These are phyloP conservation scores for Curvularia lunata DNA, from an alignment of 2,329 filamentous ascomycete genomes.

Conservation along the genomic window DNA sequence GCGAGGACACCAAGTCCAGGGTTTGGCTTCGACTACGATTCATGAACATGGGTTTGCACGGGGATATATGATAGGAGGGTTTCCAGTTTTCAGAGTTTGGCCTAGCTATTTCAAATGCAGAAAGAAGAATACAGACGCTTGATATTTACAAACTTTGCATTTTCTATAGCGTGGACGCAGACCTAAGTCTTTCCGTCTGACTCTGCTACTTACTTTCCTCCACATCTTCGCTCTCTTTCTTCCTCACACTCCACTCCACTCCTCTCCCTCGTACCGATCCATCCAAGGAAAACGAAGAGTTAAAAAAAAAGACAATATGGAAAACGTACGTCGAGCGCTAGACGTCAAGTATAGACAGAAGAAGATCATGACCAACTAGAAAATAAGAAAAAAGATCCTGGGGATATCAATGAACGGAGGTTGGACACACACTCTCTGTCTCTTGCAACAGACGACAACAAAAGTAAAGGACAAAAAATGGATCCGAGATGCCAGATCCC, in stretches of 20 bases:
- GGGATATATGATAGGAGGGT: too few species aligned
- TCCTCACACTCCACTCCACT: conserved; percentile 1
- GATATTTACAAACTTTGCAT: too few species aligned
- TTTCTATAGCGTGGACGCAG: too few species aligned
- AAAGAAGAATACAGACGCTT: too few species aligned
- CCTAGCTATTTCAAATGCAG: too few species aligned
- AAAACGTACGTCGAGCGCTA: conserved; percentile 11
- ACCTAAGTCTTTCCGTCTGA: too few species aligned
- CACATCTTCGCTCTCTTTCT: background rate
- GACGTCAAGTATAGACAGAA: conserved; percentile 3
- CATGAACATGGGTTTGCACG: too few species aligned
- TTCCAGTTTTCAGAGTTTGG: too few species aligned
- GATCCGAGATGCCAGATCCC: conserved; percentile 19
- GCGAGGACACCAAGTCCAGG: too few species aligned
- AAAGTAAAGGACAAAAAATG: conserved; percentile 4
- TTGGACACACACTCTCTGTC: background rate
- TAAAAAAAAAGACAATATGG: conserved; percentile 4
- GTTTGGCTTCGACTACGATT: too few species aligned
- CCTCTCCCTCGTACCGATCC: conserved; percentile 7
- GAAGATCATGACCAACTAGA: background rate
- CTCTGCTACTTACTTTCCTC: background rate
- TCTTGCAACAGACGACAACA: background rate
- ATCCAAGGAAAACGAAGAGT: background rate
- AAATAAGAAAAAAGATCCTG: background rate
- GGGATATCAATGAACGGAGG: conserved; percentile 9